Evolutionary conservation across 2,329 filamentous ascomycete species (phyloP), one percentile per base, ranked within the genome.

Genomic region (Aspergillus ustus): DNA sequence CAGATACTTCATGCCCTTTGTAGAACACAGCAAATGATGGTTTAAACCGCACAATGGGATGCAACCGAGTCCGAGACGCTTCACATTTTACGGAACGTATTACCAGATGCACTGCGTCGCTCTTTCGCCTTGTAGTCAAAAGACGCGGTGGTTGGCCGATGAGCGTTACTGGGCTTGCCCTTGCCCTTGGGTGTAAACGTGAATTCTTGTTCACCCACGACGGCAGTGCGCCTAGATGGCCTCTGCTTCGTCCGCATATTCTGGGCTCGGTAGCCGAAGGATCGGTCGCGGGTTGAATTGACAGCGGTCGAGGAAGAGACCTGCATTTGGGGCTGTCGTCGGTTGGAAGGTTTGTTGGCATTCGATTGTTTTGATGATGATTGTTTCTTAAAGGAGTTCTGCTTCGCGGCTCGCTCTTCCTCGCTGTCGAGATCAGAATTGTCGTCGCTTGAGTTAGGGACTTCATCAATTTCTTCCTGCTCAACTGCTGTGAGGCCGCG

Each of bases 401-500:
- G 20, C 56, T 75, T 77, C 9, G 58, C 63, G 7, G 28, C 11
- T 48, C 67, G 64, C 52, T 70, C 67, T 43, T 71, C 67, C 51
- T 77, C 74, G 57, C 66, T 70, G n/a, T 75, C 65, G 40, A 72
- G 75, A 2, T 70, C 70, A 19, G 72, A 75, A 44, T 76, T 73
- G 31, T 75, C 73, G 28, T 72, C 72, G 65, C 77, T 80, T 20
- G 80, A 82, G 29, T 70, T 68, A 5, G 77, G 79, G 8, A 80
- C 76, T 13, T 83, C 81, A 58, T 86, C 85, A 46, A 86, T 70
- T 9, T 80, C 83, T 71, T 89, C 87, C 71, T 88, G 80, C 69
- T 89, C 87, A 9, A 86, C 87, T 4, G 85, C 87, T 0, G 87
- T 89, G 59, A 89, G 82, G 20, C 84, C 85, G 43, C 79, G 77